phyloP scores from a whole-genome alignment of 305 asterid genomes.

The Caryopteris hybrid region DNA sequence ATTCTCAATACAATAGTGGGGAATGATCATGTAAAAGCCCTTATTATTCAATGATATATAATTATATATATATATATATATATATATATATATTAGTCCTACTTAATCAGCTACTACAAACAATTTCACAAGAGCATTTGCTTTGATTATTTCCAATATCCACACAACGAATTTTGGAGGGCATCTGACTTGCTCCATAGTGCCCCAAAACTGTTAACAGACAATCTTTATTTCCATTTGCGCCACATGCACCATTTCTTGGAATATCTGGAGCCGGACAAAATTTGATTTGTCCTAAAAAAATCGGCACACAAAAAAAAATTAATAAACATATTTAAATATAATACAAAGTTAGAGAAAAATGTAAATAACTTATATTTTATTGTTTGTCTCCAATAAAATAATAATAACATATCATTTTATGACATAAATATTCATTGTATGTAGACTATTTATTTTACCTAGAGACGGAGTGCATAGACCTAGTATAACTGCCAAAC shows the following conservation, averaged over 20 bases:
- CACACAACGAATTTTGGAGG: constrained; percentile 13
- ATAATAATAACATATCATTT: neutral
- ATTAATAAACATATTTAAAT: neutral
- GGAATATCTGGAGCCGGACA: constrained; percentile 14
- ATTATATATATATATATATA: too few relatives aligned
- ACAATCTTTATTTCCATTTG: neutral
- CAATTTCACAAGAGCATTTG: constrained; percentile 10
- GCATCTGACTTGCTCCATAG: neutral
- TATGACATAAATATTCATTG: neutral
- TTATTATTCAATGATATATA: too few relatives aligned
- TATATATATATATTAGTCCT: too few relatives aligned
- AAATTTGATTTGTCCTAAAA: neutral
- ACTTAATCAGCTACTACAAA: neutral
- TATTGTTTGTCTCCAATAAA: too few relatives aligned
- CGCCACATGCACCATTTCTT: constrained; percentile 7
- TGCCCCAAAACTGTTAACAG: neutral
- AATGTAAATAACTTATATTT: too few relatives aligned
- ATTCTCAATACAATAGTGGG: too few relatives aligned
- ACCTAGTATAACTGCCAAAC: neutral
- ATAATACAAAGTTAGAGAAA: too few relatives aligned
- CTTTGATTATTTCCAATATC: constrained; percentile 11
- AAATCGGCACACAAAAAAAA: neutral
- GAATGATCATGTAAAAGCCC: too few relatives aligned
- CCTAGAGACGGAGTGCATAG: constrained; percentile 10
- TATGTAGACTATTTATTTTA: neutral